Conservation (phyloP, 805 yeast genomes). For the Millerago galiae region DNA sequence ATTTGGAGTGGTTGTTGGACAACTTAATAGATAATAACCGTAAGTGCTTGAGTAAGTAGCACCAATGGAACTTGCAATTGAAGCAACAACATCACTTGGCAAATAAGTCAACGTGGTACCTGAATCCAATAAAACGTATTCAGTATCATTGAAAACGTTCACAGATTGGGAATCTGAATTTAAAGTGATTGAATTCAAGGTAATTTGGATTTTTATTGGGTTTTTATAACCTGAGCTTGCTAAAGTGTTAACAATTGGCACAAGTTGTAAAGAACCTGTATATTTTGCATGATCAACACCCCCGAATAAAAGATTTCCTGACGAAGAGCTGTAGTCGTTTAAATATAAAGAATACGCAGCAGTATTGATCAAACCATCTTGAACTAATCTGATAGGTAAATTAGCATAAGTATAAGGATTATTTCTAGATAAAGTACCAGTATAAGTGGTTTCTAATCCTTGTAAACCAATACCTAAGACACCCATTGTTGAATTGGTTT, state of each 20-base stretch:
- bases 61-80: slow-evolving; percentile 33
- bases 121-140: slow-evolving; percentile 37
- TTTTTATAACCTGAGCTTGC: slow-evolving; percentile 21
- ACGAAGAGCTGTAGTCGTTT: slow-evolving; percentile 32
- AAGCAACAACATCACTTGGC: slow-evolving; percentile 31
- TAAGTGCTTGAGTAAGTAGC: slow-evolving; percentile 35
- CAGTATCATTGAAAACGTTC: slow-evolving; percentile 1
- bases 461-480: slow-evolving; percentile 70
- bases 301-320: slow-evolving; percentile 64
- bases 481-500: slow-evolving; percentile 56
- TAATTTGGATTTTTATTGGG: slow-evolving; percentile 44
- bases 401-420: slow-evolving; percentile 47
- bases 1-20: slow-evolving; percentile 25
- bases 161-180: slow-evolving; percentile 4
- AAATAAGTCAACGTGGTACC: slow-evolving; percentile 40
- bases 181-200: slow-evolving; percentile 25
- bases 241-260: slow-evolving; percentile 38
- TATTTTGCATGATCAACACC: slow-evolving; percentile 64
- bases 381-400: slow-evolving; percentile 55
- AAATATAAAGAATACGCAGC: slow-evolving; percentile 59
- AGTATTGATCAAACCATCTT: slow-evolving; percentile 49
- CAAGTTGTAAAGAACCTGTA: slow-evolving; percentile 40
- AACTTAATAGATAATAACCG: slow-evolving; percentile 43
- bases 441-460: slow-evolving; percentile 59
- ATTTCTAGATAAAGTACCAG: slow-evolving; percentile 21